Percentiles rank a stretch among this genome's conserved stretches.
phyloP scores from a whole-genome alignment of 1,284 basidiomycete genomes.

The Sporisorium reilianum region DNA sequence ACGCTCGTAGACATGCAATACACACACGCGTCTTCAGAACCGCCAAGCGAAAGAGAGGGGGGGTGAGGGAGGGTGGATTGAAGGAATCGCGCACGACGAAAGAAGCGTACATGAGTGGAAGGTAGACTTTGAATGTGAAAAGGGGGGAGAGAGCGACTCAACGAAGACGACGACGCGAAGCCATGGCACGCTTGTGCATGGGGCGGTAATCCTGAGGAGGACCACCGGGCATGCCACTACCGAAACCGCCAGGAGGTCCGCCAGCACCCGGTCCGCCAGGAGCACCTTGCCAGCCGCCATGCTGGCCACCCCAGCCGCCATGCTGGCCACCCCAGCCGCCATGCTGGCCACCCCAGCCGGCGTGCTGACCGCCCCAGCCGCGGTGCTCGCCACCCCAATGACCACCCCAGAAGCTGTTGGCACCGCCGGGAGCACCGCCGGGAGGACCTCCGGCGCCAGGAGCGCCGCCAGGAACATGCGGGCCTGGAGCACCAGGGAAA shows the following conservation, averaged over 20 bases:
- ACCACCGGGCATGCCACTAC: conserved; percentile 1
- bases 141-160: not conserved
- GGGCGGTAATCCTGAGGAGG: conserved; percentile 1
- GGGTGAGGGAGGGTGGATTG: not conserved
- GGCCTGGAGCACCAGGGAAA: not conserved
- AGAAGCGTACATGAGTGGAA: not conserved
- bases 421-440: not conserved
- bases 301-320: not conserved
- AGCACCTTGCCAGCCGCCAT: conserved; percentile 2
- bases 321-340: conserved; percentile 4
- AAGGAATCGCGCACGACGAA: not conserved
- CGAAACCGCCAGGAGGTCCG: not conserved
- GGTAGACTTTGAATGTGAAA: not conserved
- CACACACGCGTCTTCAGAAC: not conserved
- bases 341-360: conserved; percentile 1
- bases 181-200: conserved; percentile 20
- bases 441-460: not conserved
- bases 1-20: not conserved
- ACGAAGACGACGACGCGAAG: conserved; percentile 18
- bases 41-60: not conserved
- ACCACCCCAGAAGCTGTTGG: not conserved
- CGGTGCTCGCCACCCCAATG: conserved; percentile 1
- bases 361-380: not conserved
- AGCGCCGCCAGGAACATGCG: no score
- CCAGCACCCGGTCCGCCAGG: not conserved